Evolutionary conservation across 2,329 filamentous ascomycete genomes (phyloP), one percentile per base, ranked within the genome.

Genomic region (Phaeosphaeria sp.): DNA sequence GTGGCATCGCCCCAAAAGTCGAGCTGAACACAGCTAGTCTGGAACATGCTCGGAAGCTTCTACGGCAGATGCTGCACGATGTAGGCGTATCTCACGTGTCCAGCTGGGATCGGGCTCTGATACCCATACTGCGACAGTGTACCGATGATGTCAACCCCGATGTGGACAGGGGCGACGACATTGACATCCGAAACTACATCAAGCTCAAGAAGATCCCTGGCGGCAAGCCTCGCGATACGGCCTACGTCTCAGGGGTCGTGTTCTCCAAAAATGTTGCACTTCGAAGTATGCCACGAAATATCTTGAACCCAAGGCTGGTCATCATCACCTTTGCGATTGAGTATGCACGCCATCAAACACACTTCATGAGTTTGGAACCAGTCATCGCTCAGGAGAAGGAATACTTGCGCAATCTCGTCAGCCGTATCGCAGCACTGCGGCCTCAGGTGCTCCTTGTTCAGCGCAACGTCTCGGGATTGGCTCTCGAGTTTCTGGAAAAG

Each of bases 301-400:
- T 98, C 61, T 78, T 84, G 13, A 89, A 91, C 53, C 95, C 95
- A 2, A 89, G 92, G 30, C 95, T 99, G 60, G 85, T 97, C 49
- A 92, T 99, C 63, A 89, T 99, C 56, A 94, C 93, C 0, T 99
- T 99, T 72, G 89, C 95, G 0, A 92, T 99, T 56, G 95, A 99
- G 74, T 99, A 99, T 76, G 92, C 96, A 57, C 88, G 95, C 40
- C 93, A 97, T 67, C 89, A 94, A 72, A 87, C 92, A 62, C 93
- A 98, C 74, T 98, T 99, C 75, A 97, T 99, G 93, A 99, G 95
- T 69, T 81, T 99, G 49, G 93, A 98, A 68, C 94, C 94, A 40
- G 93, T 99, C 55, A 97, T 99, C 67, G 91, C 94, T 54, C 95
- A 99, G 76, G 96, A 99, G 78, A 90, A 91, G 65, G 95, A 99